These are phyloP conservation scores for Scheffersomyces segobiensis DNA, from an alignment of 1,139 yeast species.

Conservation along the genomic window DNA sequence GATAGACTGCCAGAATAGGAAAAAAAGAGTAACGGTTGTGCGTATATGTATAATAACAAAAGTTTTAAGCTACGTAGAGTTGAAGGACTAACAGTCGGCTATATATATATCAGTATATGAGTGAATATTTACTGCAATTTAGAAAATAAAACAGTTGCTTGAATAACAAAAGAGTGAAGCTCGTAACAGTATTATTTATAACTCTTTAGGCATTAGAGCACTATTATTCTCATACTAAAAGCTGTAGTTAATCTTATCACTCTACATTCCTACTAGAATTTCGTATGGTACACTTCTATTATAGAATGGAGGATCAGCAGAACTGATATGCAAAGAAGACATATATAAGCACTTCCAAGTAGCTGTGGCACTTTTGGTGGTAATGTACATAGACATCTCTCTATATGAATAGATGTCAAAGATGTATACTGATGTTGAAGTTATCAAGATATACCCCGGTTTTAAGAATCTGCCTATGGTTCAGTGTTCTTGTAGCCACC, in stretches of 20 bases:
- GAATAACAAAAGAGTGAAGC: too few species aligned
- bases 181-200: too few species aligned
- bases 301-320: background rate
- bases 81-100: background rate
- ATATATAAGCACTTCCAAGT: background rate
- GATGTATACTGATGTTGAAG: background rate
- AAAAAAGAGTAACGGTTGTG: background rate
- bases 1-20: background rate
- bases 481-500: constrained; percentile 51
- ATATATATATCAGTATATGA: too few species aligned
- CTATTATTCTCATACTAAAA: too few species aligned
- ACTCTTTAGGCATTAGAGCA: too few species aligned
- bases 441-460: constrained; percentile 7
- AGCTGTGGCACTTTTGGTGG: background rate
- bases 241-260: background rate
- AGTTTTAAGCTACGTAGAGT: background rate
- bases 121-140: too few species aligned
- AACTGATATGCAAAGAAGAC: background rate
- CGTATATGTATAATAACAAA: background rate
- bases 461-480: constrained; percentile 25
- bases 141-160: too few species aligned
- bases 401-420: background rate
- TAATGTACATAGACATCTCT: background rate
- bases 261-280: background rate
- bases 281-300: background rate